Conservation (phyloP, 2,329 filamentous ascomycete species). For the Pestalotiopsis sp. region DNA sequence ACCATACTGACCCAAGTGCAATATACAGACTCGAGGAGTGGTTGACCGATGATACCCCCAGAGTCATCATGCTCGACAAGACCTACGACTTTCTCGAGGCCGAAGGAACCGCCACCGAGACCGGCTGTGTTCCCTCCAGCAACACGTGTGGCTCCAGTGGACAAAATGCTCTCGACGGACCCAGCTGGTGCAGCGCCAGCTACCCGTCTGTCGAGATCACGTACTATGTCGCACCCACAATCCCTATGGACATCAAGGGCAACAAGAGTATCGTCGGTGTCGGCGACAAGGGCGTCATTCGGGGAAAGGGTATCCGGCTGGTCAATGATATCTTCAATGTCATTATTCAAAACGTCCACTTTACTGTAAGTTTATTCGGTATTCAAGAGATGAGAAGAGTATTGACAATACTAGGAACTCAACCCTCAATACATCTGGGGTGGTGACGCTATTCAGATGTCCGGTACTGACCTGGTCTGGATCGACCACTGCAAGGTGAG, state of each 20-base stretch:
- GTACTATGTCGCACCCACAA: conserved; percentile 50
- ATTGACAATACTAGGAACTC: conserved; percentile 21
- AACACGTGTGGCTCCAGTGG: background rate
- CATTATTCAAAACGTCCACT: conserved; percentile 58
- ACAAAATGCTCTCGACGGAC: background rate
- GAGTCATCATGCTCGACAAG: background rate
- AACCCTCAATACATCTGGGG: conserved; percentile 61
- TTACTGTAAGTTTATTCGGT: conserved; percentile 37
- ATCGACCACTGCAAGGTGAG: conserved; percentile 22
- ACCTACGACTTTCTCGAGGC: background rate
- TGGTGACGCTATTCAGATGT: conserved; percentile 54
- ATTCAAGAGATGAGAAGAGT: background rate
- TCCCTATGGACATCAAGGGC: conserved; percentile 50
- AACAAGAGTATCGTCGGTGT: conserved; percentile 59
- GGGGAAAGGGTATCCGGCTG: conserved; percentile 55
- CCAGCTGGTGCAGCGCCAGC: background rate
- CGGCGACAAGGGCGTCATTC: conserved; percentile 53
- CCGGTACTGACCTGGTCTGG: conserved; percentile 40
- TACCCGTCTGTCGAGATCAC: conserved; percentile 32
- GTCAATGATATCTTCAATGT: conserved; percentile 49
- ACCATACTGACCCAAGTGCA: background rate
- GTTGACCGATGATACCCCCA: background rate
- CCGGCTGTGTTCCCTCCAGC: background rate
- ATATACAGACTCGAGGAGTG: background rate
- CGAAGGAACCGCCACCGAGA: background rate